A percentile compares a stretch with the other conserved stretches of the same genome.
These are phyloP conservation scores for Leccinum insolens DNA, from an alignment of 1,284 basidiomycete species.

Conservation along the genomic window DNA sequence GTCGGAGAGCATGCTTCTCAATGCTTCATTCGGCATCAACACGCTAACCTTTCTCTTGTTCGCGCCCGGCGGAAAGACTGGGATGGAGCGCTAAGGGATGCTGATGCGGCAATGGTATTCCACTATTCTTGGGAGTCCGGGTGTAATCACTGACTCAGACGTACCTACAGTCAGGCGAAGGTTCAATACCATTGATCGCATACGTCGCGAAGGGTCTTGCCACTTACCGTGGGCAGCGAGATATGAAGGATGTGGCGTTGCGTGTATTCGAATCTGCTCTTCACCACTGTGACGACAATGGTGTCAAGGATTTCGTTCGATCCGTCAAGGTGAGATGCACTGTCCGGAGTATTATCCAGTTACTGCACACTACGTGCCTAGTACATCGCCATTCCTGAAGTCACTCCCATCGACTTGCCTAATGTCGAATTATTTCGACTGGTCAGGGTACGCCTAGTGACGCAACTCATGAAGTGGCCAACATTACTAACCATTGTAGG, in stretches of 20 bases:
- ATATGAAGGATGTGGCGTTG: background rate
- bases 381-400: constrained; percentile 5
- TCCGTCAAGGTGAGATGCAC: constrained; percentile 9
- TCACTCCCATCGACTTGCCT: background rate
- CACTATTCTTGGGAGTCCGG: background rate
- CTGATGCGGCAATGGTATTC: background rate
- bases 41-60: constrained; percentile 11
- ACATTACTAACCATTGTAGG: background rate
- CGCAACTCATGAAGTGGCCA: background rate
- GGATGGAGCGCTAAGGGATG: constrained; percentile 8
- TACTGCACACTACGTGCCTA: background rate
- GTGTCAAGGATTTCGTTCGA: constrained; percentile 1
- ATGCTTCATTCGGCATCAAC: background rate
- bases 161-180: background rate
- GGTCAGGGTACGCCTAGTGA: constrained; percentile 1
- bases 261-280: background rate
- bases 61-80: background rate
- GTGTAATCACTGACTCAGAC: background rate
- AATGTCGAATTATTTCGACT: background rate
- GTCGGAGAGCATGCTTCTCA: background rate
- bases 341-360: background rate
- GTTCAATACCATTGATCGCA: constrained; percentile 1
- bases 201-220: constrained; percentile 7
- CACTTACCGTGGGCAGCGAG: background rate
- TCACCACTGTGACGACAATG: background rate